phyloP scores from a whole-genome alignment of 1,284 basidiomycete genomes.

The Papiliotrema nemorosa region DNA sequence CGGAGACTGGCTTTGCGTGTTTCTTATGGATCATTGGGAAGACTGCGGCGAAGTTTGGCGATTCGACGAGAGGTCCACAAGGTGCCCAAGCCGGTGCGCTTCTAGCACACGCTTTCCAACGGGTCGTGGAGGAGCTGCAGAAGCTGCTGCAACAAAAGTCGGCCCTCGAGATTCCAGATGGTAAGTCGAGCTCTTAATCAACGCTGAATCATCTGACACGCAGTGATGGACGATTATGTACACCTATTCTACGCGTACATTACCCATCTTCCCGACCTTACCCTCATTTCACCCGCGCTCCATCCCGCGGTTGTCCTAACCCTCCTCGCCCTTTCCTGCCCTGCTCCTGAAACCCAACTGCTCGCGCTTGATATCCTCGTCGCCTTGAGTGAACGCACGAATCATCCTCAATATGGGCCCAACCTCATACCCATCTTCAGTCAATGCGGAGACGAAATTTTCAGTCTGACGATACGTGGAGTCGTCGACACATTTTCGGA shows the following conservation, averaged over 20 bases:
- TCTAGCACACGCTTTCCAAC: slow-evolving; percentile 67
- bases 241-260: slow-evolving; percentile 73
- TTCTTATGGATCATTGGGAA: slow-evolving; percentile 96
- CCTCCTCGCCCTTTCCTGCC: slow-evolving; percentile 71
- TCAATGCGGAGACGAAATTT: slow-evolving; percentile 69
- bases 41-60: slow-evolving; percentile 67
- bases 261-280: slow-evolving; percentile 66
- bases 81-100: slow-evolving; percentile 46
- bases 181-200: slow-evolving; percentile 51
- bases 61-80: slow-evolving; percentile 53
- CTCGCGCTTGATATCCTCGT: slow-evolving; percentile 77
- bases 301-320: slow-evolving; percentile 69
- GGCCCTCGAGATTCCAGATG: slow-evolving; percentile 73
- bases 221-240: slow-evolving; percentile 93
- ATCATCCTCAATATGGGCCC: slow-evolving; percentile 51
- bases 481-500: slow-evolving; percentile 84
- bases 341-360: slow-evolving; percentile 75
- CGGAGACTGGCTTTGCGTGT: slow-evolving; percentile 75
- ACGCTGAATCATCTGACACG: slow-evolving; percentile 4
- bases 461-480: slow-evolving; percentile 70
- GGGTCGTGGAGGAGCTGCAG: slow-evolving; percentile 67
- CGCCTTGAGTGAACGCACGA: slow-evolving; percentile 62
- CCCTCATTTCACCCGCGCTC: slow-evolving; percentile 73
- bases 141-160: slow-evolving; percentile 63
- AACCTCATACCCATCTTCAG: slow-evolving; percentile 63